phyloP scores from a whole-genome alignment of 2,329 filamentous ascomycete genomes.

The Apiospora saccharicola region DNA sequence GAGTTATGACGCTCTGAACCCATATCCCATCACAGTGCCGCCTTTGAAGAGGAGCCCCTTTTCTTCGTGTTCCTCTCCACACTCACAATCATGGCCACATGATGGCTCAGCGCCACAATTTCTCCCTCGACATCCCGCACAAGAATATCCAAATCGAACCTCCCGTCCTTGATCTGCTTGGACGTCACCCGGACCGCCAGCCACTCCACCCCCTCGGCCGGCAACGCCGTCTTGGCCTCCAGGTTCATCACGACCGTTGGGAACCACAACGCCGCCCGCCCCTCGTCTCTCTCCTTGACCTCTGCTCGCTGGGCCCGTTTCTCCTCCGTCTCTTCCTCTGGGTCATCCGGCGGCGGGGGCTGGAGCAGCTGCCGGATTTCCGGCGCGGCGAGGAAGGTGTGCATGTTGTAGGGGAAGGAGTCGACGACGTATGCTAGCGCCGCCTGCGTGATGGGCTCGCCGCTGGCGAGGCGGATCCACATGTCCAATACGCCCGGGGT shows the following conservation, averaged over 20 bases:
- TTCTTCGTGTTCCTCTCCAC: conserved; percentile 64
- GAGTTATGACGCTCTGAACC: too few relatives aligned
- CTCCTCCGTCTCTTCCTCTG: background rate
- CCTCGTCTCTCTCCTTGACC: conserved; percentile 1
- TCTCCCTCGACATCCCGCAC: conserved; percentile 70
- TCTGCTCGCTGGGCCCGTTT: background rate
- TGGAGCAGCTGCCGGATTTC: conserved; percentile 24
- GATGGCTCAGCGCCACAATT: conserved; percentile 71
- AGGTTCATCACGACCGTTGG: conserved; percentile 79
- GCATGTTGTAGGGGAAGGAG: conserved; percentile 69
- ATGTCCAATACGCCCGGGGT: conserved; percentile 58
- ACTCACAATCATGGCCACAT: conserved; percentile 70
- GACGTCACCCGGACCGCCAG: conserved; percentile 70
- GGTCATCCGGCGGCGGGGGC: conserved; percentile 24
- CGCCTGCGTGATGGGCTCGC: conserved; percentile 65
- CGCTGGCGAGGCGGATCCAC: conserved; percentile 67
- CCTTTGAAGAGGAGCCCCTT: background rate
- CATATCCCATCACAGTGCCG: background rate
- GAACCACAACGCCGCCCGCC: conserved; percentile 66
- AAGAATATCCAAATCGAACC: conserved; percentile 77
- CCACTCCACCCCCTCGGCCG: conserved; percentile 65
- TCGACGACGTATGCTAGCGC: conserved; percentile 67
- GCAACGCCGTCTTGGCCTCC: conserved; percentile 78
- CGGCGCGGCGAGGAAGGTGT: conserved; percentile 44
- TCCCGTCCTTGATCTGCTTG: conserved; percentile 73